Evolutionary conservation across 352 stramenopile genomes (phyloP).

Genomic region (Blastocystis sp.): DNA sequence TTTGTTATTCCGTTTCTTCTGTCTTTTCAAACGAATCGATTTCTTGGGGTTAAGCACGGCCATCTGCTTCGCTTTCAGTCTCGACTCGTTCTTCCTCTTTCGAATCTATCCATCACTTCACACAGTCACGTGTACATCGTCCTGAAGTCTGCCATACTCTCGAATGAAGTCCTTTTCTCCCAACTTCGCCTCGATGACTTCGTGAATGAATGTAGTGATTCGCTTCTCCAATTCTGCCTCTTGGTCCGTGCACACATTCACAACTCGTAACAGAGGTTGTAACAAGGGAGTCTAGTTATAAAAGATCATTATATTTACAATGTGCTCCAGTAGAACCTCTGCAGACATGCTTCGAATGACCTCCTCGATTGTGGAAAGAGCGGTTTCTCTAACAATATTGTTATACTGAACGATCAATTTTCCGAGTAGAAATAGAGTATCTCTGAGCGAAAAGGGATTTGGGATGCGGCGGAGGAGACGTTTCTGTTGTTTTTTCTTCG

Average conservation of each 20-base stretch:
- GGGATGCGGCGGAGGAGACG: background rate
- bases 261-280: constrained; percentile 20
- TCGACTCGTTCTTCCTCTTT: background rate
- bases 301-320: background rate
- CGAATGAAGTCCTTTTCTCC: background rate
- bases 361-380: background rate
- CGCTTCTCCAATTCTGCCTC: background rate
- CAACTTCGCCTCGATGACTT: constrained; percentile 8
- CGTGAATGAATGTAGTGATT: background rate
- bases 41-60: constrained; percentile 1
- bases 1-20: background rate
- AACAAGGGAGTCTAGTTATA: constrained; percentile 6
- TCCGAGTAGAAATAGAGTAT: background rate
- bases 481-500: background rate
- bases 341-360: background rate
- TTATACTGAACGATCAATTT: background rate
- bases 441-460: background rate
- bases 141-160: background rate
- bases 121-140: background rate
- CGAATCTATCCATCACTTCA: background rate
- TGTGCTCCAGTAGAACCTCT: background rate
- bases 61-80: constrained; percentile 19
- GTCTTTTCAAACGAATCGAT: background rate
- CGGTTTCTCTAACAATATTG: background rate
- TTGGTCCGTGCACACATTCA: background rate